Conservation (phyloP, 108 stramenopile genomes). For the Epithemia pelagica region DNA sequence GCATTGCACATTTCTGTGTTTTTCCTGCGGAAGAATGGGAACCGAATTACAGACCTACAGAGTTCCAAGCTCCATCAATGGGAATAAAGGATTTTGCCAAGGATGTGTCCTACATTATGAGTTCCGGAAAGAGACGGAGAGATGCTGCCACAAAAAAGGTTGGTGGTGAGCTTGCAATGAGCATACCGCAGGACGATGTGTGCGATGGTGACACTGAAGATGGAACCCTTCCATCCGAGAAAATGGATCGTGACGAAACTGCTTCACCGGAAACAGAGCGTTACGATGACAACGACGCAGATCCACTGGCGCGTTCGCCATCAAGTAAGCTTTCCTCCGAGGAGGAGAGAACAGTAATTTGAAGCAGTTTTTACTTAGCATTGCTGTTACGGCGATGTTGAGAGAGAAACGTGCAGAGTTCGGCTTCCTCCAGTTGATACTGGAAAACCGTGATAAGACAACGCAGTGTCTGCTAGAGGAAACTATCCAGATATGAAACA, state of each 20-base stretch:
- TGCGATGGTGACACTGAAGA: neutral
- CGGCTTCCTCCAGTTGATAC: no score
- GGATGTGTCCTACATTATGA: slow-evolving; percentile 54
- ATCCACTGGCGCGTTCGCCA: neutral
- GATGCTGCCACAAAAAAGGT: neutral
- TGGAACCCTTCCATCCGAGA: no score
- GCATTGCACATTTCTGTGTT: slow-evolving; percentile 81
- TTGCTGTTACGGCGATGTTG: no score
- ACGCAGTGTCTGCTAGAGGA: no score
- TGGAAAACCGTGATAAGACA: no score
- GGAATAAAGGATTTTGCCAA: slow-evolving; percentile 69
- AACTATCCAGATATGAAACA: no score
- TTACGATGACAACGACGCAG: neutral
- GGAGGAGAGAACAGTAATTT: neutral
- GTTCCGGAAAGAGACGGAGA: neutral
- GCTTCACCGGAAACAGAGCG: neutral
- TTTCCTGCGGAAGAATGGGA: slow-evolving; percentile 86
- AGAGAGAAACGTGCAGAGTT: no score
- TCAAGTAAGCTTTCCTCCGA: neutral
- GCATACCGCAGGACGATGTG: neutral
- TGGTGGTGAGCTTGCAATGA: neutral
- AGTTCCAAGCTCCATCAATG: slow-evolving; percentile 33
- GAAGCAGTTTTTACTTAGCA: no score
- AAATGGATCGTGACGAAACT: no score
- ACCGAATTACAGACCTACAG: slow-evolving; percentile 51